Evolutionary conservation across 257 asterid species (phyloP).

Genomic region (Haberlea rhodopensis): DNA sequence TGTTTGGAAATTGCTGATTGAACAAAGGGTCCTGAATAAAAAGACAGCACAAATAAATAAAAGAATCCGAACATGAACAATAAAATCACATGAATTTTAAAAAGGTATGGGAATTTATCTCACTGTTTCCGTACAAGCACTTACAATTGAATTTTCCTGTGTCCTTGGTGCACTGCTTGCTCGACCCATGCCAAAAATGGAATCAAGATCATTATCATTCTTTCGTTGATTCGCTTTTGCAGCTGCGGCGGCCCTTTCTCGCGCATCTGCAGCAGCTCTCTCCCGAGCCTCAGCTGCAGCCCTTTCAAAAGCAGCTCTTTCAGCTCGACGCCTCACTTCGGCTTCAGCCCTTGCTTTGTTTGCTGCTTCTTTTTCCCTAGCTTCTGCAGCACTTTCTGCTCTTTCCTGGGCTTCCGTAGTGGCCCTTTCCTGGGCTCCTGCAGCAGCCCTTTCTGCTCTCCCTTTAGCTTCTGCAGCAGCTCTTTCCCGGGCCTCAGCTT

Average conservation of each 20-base stretch:
- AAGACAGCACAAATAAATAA: slow-evolving; percentile 25
- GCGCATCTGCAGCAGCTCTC: slow-evolving; percentile 55
- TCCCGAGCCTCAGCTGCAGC: slow-evolving; percentile 55
- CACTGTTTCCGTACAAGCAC: slow-evolving; percentile 31
- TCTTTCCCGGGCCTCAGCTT: slow-evolving; percentile 96
- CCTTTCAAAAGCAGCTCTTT: slow-evolving; percentile 83
- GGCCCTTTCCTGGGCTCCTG: slow-evolving; percentile 77
- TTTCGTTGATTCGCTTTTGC: slow-evolving; percentile 73
- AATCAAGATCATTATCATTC: slow-evolving; percentile 80
- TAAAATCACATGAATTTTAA: slow-evolving; percentile 16
- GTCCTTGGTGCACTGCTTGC: slow-evolving; percentile 87
- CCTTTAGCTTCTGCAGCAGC: slow-evolving; percentile 93
- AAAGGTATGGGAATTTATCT: slow-evolving; percentile 12
- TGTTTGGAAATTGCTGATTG: slow-evolving; percentile 60
- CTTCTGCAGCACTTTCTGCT: slow-evolving; percentile 66
- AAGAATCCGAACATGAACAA: background rate
- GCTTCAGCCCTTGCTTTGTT: slow-evolving; percentile 90
- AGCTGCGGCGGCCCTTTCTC: slow-evolving; percentile 66
- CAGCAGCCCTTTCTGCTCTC: slow-evolving; percentile 81
- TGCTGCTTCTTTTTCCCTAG: slow-evolving; percentile 60
- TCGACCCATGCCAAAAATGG: slow-evolving; percentile 81
- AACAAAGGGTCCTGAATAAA: slow-evolving; percentile 66
- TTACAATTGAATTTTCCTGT: slow-evolving; percentile 65
- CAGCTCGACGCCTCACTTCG: slow-evolving; percentile 59
- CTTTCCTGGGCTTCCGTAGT: slow-evolving; percentile 49